Evolutionary conservation across 2,329 filamentous ascomycete species (phyloP).

Genomic region (Colletotrichum sp.): DNA sequence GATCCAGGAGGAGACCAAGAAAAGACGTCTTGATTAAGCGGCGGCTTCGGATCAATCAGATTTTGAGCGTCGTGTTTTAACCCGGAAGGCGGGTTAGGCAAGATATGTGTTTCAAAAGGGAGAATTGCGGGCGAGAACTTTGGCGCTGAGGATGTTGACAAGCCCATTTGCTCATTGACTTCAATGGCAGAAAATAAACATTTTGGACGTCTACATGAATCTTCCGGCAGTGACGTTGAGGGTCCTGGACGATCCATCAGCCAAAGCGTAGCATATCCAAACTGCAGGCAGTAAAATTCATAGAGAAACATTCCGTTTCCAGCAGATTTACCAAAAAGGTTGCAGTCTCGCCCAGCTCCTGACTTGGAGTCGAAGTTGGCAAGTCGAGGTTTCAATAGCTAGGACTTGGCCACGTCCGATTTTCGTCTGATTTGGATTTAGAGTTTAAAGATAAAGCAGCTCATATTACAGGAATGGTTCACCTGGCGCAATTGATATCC

Average conservation of each 20-base stretch:
- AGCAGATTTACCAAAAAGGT: not conserved
- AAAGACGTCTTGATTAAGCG: not conserved
- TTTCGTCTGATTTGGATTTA: accelerated
- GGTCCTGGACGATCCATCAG: not conserved
- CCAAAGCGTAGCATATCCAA: not conserved
- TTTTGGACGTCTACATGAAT: not conserved
- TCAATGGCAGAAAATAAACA: not conserved
- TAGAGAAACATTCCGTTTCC: not conserved
- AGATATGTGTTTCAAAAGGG: not conserved
- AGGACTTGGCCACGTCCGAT: not conserved
- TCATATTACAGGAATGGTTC: not conserved
- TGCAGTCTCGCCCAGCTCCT: not conserved
- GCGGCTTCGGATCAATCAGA: not conserved
- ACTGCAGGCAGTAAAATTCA: not conserved
- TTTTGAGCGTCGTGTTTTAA: not conserved
- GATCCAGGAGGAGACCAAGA: not conserved
- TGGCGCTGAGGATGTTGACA: not conserved
- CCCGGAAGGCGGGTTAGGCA: not conserved
- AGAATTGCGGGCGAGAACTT: not conserved
- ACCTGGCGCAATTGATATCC: not conserved
- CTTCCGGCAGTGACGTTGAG: not conserved
- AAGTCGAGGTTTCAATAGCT: not conserved
- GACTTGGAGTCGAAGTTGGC: not conserved
- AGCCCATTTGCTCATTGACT: not conserved
- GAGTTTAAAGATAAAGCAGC: not conserved